A percentile compares a stretch with the other conserved stretches of the same genome.
Conservation (phyloP, 805 yeast species). For the Wickerhamiella vanderwaltii region DNA sequence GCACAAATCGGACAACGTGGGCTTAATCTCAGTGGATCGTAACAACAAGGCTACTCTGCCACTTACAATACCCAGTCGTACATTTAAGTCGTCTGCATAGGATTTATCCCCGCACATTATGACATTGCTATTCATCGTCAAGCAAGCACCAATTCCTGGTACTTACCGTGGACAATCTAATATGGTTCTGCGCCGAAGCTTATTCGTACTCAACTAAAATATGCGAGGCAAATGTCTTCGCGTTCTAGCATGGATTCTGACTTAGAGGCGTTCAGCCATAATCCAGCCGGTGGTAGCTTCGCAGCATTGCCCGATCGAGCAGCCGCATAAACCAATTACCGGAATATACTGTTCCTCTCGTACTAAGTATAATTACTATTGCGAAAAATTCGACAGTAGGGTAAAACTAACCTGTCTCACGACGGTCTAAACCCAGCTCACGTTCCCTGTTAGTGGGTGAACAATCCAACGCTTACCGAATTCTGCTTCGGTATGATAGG, state of each 20-base stretch:
- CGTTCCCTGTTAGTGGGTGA: conserved; percentile 39
- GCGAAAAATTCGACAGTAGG: conserved; percentile 30
- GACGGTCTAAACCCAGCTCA: conserved; percentile 35
- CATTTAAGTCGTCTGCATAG: conserved; percentile 37
- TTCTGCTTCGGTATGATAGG: conserved; percentile 41
- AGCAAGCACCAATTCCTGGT: conserved; percentile 32
- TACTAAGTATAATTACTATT: conserved; percentile 18
- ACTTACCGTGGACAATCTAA: conserved; percentile 31
- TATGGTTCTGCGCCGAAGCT: conserved; percentile 36
- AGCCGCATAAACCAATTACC: conserved; percentile 26
- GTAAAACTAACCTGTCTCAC: conserved; percentile 37
- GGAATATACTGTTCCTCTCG: conserved; percentile 39
- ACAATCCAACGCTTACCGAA: conserved; percentile 37
- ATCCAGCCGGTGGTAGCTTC: conserved; percentile 37
- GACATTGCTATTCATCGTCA: conserved; percentile 35
- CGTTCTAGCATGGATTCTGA: conserved; percentile 40
- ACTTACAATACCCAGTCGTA: conserved; percentile 38
- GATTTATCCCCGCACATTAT: conserved; percentile 37
- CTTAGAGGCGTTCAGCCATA: conserved; percentile 37
- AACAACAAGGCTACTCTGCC: conserved; percentile 44
- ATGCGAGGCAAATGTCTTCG: conserved; percentile 34
- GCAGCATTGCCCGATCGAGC: conserved; percentile 38
- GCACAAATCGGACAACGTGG: conserved; percentile 31
- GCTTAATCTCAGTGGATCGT: conserved; percentile 42
- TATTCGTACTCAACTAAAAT: conserved; percentile 33